Evolutionary conservation across 2,329 filamentous ascomycete species (phyloP).

Genomic region (Pyricularia grisea): DNA sequence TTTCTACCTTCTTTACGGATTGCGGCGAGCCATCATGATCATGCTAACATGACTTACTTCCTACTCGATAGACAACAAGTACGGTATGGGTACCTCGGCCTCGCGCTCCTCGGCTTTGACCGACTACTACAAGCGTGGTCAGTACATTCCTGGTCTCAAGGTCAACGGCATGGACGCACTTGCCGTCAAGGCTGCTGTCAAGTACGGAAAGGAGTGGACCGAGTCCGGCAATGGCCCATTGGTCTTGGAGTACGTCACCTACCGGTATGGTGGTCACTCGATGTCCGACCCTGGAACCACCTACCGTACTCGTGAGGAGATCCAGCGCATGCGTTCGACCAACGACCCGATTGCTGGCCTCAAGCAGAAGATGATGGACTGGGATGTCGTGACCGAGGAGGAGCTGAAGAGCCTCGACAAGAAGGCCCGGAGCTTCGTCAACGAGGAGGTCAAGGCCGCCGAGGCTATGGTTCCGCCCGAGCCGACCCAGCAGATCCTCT

Average conservation of each 20-base stretch:
- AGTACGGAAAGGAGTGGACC: constrained; percentile 88
- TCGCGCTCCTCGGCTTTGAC: constrained; percentile 90
- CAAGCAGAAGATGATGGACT: constrained; percentile 97
- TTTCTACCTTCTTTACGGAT: constrained; percentile 14
- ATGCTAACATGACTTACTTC: background rate
- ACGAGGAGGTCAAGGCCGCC: constrained; percentile 80
- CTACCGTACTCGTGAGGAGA: constrained; percentile 98
- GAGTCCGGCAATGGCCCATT: constrained; percentile 78
- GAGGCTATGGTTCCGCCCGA: constrained; percentile 83
- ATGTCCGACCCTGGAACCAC: constrained; percentile 99
- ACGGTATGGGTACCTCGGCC: constrained; percentile 97
- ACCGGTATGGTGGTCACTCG: constrained; percentile 98
- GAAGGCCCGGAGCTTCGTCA: constrained; percentile 76
- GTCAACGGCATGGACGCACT: constrained; percentile 99
- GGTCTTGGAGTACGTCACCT: constrained; percentile 97
- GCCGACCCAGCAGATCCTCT: constrained; percentile 71
- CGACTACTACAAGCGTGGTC: constrained; percentile 99
- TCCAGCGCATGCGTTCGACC: constrained; percentile 98
- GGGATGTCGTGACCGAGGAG: constrained; percentile 83
- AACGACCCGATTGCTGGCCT: constrained; percentile 97
- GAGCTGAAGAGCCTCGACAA: constrained; percentile 97
- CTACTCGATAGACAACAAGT: constrained; percentile 80
- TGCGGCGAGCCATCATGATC: background rate
- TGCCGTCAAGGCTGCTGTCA: constrained; percentile 90
- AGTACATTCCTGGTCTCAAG: constrained; percentile 99